These are phyloP conservation scores for Lasiodiplodia hormozganensis DNA, from an alignment of 2,329 filamentous ascomycete genomes.

Conservation along the genomic window DNA sequence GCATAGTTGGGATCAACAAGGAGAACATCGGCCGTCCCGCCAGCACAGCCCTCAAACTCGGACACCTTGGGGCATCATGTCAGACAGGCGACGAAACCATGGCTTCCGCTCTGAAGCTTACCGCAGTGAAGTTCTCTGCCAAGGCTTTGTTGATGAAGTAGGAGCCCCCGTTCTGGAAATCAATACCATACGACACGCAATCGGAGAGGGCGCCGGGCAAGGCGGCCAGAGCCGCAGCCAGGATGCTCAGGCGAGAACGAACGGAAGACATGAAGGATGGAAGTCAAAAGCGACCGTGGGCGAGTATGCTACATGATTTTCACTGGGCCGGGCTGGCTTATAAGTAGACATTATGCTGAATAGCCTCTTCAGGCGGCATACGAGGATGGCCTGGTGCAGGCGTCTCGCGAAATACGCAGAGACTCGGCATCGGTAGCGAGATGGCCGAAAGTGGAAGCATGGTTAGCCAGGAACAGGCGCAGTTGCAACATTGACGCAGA, in stretches of 20 bases:
- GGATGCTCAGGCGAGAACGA: constrained; percentile 38
- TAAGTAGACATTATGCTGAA: constrained; percentile 3
- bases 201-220: constrained; percentile 34
- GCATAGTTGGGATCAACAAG: constrained; percentile 51
- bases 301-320: neutral
- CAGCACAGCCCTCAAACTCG: constrained; percentile 53
- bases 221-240: constrained; percentile 38
- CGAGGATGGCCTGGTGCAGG: neutral
- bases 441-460: constrained; percentile 15
- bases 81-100: neutral
- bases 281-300: constrained; percentile 16
- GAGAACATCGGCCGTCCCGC: constrained; percentile 50
- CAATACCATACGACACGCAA: constrained; percentile 49
- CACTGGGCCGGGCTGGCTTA: constrained; percentile 1
- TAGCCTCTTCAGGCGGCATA: neutral
- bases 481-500: constrained; percentile 15
- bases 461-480: neutral
- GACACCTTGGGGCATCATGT: constrained; percentile 39
- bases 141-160: constrained; percentile 57
- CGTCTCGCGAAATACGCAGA: neutral
- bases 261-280: constrained; percentile 37
- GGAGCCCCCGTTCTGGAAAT: constrained; percentile 51
- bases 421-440: neutral
- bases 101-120: neutral
- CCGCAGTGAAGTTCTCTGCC: constrained; percentile 48